Percentiles rank a stretch among this genome's conserved stretches.
Evolutionary conservation across 140 eudicot genomes (phyloP).

Genomic region (Stevia rebaudiana): DNA sequence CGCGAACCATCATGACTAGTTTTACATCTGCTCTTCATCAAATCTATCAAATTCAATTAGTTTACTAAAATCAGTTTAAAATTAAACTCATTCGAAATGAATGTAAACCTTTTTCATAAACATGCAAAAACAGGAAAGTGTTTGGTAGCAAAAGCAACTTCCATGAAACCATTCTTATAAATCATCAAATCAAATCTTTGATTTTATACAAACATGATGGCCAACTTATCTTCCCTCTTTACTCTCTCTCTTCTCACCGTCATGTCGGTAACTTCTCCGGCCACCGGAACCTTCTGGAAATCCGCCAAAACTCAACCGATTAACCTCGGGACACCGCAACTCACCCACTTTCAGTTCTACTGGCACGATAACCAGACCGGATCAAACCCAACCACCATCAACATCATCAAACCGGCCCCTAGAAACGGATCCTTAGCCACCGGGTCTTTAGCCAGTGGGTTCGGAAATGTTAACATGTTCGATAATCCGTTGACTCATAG

Average conservation of each 20-base stretch:
- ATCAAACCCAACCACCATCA: background rate
- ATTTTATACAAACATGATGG: background rate
- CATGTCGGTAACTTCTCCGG: background rate
- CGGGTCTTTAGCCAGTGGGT: background rate
- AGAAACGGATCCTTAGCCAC: no score
- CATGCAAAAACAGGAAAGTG: no score
- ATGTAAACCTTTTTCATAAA: no score
- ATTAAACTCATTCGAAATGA: no score
- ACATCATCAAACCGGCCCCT: background rate
- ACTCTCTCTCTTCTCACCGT: conserved; percentile 2
- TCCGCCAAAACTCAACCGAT: background rate
- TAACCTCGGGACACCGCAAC: conserved; percentile 1
- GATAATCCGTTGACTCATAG: background rate
- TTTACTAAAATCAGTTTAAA: no score
- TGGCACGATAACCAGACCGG: conserved; percentile 4
- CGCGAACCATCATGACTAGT: no score
- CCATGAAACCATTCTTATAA: conserved; percentile 6
- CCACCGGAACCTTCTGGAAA: background rate
- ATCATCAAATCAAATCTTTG: background rate
- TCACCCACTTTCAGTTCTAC: conserved; percentile 11
- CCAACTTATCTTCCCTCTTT: background rate
- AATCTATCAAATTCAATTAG: no score
- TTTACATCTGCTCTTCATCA: no score
- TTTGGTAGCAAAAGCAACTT: conserved; percentile 8
- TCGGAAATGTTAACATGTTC: conserved; percentile 4